phyloP scores from a whole-genome alignment of 257 asterid species.

The Ilex aquifolium region DNA sequence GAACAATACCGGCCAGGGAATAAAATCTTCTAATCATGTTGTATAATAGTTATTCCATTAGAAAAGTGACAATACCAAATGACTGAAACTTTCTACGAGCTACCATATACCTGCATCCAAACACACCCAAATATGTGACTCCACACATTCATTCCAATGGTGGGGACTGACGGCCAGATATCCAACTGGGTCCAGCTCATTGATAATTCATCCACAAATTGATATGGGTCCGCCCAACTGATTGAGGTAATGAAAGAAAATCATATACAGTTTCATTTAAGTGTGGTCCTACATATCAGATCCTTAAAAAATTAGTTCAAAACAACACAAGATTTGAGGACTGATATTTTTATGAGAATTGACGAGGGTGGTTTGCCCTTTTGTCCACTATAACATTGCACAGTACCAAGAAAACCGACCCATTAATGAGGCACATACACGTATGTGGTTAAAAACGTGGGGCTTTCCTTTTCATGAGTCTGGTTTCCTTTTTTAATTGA shows the following conservation, averaged over 20 bases:
- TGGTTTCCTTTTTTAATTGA: too few species aligned
- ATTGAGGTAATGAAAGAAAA: conserved; percentile 11
- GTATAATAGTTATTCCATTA: not conserved
- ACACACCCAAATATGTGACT: conserved; percentile 11
- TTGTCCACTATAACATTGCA: conserved; percentile 15
- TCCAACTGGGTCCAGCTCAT: conserved; percentile 4
- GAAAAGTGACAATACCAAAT: not conserved
- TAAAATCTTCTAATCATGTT: not conserved
- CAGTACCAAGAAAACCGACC: conserved; percentile 12
- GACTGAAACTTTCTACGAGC: conserved; percentile 3
- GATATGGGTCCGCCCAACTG: conserved; percentile 23
- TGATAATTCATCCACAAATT: conserved; percentile 19
- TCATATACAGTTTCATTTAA: conserved; percentile 7
- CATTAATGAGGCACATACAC: conserved; percentile 7
- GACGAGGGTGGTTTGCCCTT: conserved; percentile 5
- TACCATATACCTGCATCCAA: conserved; percentile 3
- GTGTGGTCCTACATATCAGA: not conserved
- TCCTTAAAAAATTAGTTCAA: too few species aligned
- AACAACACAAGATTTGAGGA: too few species aligned
- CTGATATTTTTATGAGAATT: too few species aligned
- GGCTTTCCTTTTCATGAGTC: conserved; percentile 1
- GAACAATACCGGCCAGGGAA: not conserved
- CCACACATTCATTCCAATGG: conserved; percentile 18
- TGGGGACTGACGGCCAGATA: conserved; percentile 21
- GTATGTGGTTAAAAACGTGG: conserved; percentile 15